Conservation (phyloP, 2,329 filamentous ascomycete species). For the Alternaria sp. region DNA sequence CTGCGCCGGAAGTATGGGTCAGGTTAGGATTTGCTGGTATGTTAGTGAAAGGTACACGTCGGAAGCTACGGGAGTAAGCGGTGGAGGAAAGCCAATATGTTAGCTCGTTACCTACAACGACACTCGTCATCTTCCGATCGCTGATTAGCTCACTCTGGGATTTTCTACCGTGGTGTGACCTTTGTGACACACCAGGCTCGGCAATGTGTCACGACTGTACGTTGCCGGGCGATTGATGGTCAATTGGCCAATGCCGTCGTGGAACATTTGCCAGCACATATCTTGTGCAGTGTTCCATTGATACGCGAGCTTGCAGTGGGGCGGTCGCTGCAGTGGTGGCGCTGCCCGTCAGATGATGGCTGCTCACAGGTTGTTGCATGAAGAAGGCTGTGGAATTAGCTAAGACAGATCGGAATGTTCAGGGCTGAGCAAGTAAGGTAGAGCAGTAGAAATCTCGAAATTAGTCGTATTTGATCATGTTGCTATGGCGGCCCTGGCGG, state of each 20-base stretch:
- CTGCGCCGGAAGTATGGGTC: background rate
- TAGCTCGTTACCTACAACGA: conserved; percentile 2
- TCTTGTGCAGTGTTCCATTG: conserved; percentile 1
- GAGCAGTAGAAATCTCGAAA: background rate
- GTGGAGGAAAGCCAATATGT: background rate
- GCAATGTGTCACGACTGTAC: conserved; percentile 24
- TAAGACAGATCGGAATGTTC: background rate
- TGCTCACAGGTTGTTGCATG: conserved; percentile 4
- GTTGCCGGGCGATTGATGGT: conserved; percentile 23
- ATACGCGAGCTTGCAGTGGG: background rate
- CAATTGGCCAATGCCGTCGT: conserved; percentile 15
- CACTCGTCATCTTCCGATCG: background rate
- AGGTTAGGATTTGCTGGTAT: background rate
- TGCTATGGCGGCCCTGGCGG: background rate
- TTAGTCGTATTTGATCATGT: background rate
- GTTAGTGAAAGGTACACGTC: background rate
- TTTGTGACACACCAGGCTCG: conserved; percentile 24
- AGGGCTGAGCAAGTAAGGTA: background rate
- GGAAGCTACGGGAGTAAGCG: background rate
- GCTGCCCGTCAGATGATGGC: conserved; percentile 14
- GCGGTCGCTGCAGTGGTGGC: conserved; percentile 3
- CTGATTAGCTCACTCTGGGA: background rate
- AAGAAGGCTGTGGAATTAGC: background rate
- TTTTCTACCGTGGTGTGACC: conserved; percentile 7
- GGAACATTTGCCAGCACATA: conserved; percentile 35